Base-by-base conservation (phyloP, 2,329 filamentous ascomycete species). In the Paecilomyces formosus region DNA sequence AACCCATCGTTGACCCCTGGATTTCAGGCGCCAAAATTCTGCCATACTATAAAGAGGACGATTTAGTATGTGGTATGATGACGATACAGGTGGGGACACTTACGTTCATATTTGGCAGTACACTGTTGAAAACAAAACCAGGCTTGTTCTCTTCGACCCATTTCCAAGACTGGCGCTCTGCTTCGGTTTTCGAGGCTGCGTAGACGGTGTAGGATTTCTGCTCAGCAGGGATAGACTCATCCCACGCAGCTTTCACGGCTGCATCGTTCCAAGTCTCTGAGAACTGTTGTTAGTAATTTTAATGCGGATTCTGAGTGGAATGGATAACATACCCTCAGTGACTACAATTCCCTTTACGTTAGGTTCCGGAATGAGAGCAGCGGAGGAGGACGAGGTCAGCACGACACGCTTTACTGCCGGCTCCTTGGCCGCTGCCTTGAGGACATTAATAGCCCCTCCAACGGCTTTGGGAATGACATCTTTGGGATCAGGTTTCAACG, bases 151-250 rank as follows among this genome's bases (percentile, higher is more conserved):
- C 71, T 35, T 73, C 63, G 51, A 79, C 64, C 63, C 75, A 81
- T 35, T 74, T 73, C 76, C 78, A 80, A 33, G 78, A 65, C 3
- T 72, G 76, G 55, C 74, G 75, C 66, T 82, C 79, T 1, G 72
- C 74, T 60, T 77, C 72, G 0, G 73, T 76, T 63, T 82, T 83
- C 56, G 74, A 75, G 0, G 79, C 80, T 0, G 69, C 70, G 58
- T 82, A 82, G 1, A 78, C 50, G 22, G 45, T 28, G 1, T 58
- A 1, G 61, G 64, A n/a, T 55, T 65, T 59, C 66, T 68, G 22
- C 68, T 71, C 4, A 67, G 69, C 26, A 67, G 65, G 56, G 64
- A 66, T n/a, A 64, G 60, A 53, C 26, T 57, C 53, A 26, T 62
- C 68, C 71, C 72, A 75, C 4, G 74, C 75, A 5, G 68, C 61